Conservation (phyloP, 129 eudicot species). For the Pseudognaphalium luteoalbum region DNA sequence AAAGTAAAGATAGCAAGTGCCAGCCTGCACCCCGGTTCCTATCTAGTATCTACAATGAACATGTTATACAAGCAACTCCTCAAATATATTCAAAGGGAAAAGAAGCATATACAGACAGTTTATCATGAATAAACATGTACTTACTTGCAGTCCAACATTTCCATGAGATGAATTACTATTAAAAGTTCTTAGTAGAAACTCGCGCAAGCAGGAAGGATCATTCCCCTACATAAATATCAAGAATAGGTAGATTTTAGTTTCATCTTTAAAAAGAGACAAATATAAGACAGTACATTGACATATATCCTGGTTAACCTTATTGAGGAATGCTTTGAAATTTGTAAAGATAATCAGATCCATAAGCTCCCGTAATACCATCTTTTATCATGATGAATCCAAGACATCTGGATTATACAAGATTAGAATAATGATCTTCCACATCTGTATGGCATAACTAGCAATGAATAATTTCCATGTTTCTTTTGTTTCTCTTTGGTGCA, state of each 20-base stretch:
- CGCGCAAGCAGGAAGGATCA: constrained; percentile 94
- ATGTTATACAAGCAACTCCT: constrained; percentile 21
- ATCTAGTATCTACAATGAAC: constrained; percentile 79
- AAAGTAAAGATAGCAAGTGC: constrained; percentile 81
- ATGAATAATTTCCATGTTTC: not conserved
- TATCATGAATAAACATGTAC: constrained; percentile 19
- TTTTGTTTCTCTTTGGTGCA: not conserved
- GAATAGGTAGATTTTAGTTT: not conserved
- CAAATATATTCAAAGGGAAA: constrained; percentile 2
- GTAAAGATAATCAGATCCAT: constrained; percentile 76
- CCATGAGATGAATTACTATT: constrained; percentile 66
- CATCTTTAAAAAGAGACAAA: not conserved
- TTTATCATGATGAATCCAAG: constrained; percentile 95
- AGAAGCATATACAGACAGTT: not conserved
- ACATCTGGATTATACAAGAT: constrained; percentile 50
- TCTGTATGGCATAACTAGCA: not conserved
- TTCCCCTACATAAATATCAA: constrained; percentile 62
- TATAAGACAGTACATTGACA: not conserved
- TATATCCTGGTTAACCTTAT: constrained; percentile 47
- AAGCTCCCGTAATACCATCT: constrained; percentile 92
- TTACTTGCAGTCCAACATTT: constrained; percentile 86
- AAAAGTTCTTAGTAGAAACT: constrained; percentile 65
- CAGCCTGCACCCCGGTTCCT: constrained; percentile 99
- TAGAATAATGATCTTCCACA: constrained; percentile 16
- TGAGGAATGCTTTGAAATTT: constrained; percentile 80